Conservation (phyloP, 805 yeast genomes). For the Metschnikowia gelsemii region DNA sequence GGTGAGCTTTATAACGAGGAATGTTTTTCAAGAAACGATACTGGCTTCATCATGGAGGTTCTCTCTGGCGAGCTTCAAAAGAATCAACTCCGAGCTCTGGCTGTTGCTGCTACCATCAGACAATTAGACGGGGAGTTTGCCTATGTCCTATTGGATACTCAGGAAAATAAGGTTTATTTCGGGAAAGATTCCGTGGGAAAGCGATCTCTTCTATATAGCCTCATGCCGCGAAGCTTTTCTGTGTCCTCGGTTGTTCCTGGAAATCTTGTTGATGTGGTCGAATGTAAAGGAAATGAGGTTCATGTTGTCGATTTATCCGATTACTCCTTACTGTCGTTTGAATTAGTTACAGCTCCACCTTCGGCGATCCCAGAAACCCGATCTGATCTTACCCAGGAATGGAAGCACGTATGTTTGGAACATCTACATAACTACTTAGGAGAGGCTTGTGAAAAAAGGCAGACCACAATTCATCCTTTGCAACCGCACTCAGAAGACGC, state of each 20-base stretch:
- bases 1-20: conserved; percentile 81
- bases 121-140: conserved; percentile 85
- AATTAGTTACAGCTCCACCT: background rate
- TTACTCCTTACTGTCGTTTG: background rate
- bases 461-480: conserved; percentile 60
- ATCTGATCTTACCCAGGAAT: background rate
- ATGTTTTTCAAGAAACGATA: conserved; percentile 58
- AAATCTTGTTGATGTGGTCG: conserved; percentile 34
- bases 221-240: conserved; percentile 33
- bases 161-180: conserved; percentile 51
- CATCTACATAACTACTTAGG: conserved; percentile 28
- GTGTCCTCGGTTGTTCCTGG: conserved; percentile 37
- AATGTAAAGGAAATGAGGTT: conserved; percentile 56
- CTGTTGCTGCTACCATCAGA: conserved; percentile 35
- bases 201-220: conserved; percentile 61
- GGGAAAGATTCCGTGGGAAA: conserved; percentile 85
- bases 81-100: conserved; percentile 4
- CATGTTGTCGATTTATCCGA: conserved; percentile 40
- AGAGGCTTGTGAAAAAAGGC: conserved; percentile 47
- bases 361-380: background rate
- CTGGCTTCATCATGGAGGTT: conserved; percentile 47
- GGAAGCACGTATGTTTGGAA: background rate
- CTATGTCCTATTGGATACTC: conserved; percentile 49
- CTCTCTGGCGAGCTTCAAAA: conserved; percentile 22
- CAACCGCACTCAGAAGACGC: conserved; percentile 28